These are phyloP conservation scores for Gynochthodes officinalis DNA, from an alignment of 257 asterid species.

Conservation along the genomic window DNA sequence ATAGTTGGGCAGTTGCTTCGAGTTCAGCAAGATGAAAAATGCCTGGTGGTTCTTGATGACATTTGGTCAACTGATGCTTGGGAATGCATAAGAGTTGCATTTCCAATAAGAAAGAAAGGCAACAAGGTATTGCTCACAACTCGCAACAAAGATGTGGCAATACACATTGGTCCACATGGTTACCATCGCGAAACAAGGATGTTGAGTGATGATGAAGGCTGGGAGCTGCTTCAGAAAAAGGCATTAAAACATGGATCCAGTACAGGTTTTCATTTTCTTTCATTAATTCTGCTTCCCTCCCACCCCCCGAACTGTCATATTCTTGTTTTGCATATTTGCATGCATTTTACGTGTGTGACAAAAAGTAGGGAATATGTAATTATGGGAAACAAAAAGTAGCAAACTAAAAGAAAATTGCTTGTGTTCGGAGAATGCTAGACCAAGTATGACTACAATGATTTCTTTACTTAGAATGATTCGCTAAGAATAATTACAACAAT, in stretches of 20 bases:
- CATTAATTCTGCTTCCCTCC: no score
- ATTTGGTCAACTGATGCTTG: neutral
- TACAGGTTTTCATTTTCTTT: neutral
- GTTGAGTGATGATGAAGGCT: neutral
- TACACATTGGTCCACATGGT: neutral
- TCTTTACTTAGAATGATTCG: no score
- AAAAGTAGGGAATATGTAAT: no score
- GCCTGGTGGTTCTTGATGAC: conserved; percentile 16
- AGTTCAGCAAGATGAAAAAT: neutral
- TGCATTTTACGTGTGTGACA: no score
- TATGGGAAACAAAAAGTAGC: no score
- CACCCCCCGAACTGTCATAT: no score
- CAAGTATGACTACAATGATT: no score
- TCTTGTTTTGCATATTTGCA: no score
- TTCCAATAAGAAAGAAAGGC: neutral
- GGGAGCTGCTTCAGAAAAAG: neutral
- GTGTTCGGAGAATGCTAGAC: no score
- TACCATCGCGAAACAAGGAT: neutral
- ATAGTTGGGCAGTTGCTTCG: neutral
- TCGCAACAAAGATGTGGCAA: conserved; percentile 1
- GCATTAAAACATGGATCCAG: neutral
- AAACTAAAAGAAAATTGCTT: no score
- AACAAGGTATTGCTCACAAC: conserved; percentile 11
- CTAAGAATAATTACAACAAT: no score
- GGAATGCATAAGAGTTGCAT: conserved; percentile 11